Base-by-base conservation (phyloP, 495 filamentous ascomycete genomes). In the Tuber aestivum region DNA sequence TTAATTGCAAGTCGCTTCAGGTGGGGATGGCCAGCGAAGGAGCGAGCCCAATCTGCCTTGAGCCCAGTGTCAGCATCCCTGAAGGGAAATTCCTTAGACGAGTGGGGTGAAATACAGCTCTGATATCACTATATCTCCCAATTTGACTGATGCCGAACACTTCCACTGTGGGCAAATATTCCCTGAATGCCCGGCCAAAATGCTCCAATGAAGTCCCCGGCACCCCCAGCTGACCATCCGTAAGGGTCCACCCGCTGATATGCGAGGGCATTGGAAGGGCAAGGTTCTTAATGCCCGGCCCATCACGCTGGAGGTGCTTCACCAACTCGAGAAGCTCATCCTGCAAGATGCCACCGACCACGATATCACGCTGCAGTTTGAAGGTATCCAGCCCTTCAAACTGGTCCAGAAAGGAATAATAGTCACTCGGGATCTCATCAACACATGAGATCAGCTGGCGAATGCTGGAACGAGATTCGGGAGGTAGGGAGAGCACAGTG, bases 221-320 rank as follows among this genome's bases (percentile, higher is more conserved):
- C 45, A 76, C 41, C 50, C 75, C 72, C 38, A 35, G n/a, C 61
- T 75, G 79, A 16, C 69, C 56, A 20, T 79, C 56, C 44, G 78
- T 79, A 41, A 76, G 41, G 14, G 70, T 45, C 78, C 77, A 72
- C 20, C 78, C 78, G 2, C 35, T 41, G 41, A 79, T 79, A 42
- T 79, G 77, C 6, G 78, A 75, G 45, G 78, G 78, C 78, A 79
- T 79, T 4, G 78, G 78, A 48, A 79, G 45, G 21, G 78, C 78
- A 14, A 79, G 56, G 41, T 73, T 79, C 65, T 70, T 79, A 70
- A 79, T 73, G 21, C 78, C 78, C 16, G 76, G 78, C 7, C 61
- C 73, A 32, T 76, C 74, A 14, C 41, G 74, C 37, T 72, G 77
- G 27, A 79, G 69, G 16, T 79, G 76, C 14, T 72, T 61, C 20